Percentiles rank a stretch among this genome's conserved stretches.
Evolutionary conservation across 1,284 basidiomycete species (phyloP).

Genomic region (Tremellales sp.): DNA sequence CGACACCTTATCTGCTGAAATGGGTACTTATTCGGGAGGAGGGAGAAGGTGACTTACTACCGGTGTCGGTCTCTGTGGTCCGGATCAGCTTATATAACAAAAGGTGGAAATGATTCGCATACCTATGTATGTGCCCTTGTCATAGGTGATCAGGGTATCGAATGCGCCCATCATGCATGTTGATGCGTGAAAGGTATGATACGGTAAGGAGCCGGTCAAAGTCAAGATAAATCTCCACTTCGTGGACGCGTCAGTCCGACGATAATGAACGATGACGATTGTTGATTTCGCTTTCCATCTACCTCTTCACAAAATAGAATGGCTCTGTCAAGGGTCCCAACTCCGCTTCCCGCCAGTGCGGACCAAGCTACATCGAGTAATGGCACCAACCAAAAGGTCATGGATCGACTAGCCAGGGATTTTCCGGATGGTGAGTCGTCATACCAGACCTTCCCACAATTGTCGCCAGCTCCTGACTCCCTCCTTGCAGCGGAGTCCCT

Average conservation of each 20-base stretch:
- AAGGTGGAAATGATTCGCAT: no score
- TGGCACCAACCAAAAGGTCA: constrained; percentile 16
- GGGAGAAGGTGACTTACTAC: constrained; percentile 28
- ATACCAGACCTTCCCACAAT: neutral
- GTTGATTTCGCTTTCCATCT: no score
- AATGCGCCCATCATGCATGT: constrained; percentile 40
- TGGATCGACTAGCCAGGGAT: constrained; percentile 22
- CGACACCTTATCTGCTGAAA: constrained; percentile 81
- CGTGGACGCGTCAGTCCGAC: no score
- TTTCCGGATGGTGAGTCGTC: constrained; percentile 30
- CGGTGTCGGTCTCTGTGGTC: constrained; percentile 43
- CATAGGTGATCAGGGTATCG: constrained; percentile 41
- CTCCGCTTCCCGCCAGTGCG: no score
- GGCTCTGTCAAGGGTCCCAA: no score
- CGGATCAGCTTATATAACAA: neutral
- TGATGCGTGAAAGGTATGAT: no score
- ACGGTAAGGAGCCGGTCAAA: no score
- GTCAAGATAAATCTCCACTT: no score
- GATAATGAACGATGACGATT: no score
- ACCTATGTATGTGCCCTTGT: constrained; percentile 45
- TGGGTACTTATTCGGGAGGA: neutral
- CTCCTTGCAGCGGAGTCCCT: constrained; percentile 28
- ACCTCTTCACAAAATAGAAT: no score
- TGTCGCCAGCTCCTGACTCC: neutral
- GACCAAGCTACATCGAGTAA: constrained; percentile 1